Conservation (phyloP, 2,329 filamentous ascomycete species). For the Colletotrichum karsti region DNA sequence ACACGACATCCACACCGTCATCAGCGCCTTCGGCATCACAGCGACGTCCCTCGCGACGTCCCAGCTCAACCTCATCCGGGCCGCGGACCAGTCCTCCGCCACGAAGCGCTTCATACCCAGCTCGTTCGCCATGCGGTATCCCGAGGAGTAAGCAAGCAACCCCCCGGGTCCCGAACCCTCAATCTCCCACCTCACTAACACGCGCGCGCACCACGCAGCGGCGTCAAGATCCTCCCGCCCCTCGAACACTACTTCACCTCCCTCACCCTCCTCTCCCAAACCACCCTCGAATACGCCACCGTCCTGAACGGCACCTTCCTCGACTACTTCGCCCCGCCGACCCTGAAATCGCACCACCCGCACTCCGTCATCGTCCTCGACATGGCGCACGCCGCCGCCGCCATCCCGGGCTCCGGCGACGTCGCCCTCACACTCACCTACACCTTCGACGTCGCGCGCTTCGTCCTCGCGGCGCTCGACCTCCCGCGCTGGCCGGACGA, state of each 20-base stretch:
- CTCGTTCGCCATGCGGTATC: conserved; percentile 46
- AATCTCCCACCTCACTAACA: not conserved
- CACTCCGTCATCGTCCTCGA: conserved; percentile 52
- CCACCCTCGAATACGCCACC: conserved; percentile 44
- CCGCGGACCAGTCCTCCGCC: conserved; percentile 45
- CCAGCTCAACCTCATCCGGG: conserved; percentile 52
- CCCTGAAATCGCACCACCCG: conserved; percentile 45
- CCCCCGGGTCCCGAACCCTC: not conserved
- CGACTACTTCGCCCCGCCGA: conserved; percentile 52
- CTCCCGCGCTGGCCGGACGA: conserved; percentile 52
- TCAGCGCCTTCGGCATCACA: conserved; percentile 48
- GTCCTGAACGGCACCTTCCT: conserved; percentile 52
- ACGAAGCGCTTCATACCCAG: conserved; percentile 53
- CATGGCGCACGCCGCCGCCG: conserved; percentile 50
- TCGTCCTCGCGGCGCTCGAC: conserved; percentile 49
- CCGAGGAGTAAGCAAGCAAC: conserved; percentile 37
- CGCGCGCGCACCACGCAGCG: not conserved
- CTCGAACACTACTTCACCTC: conserved; percentile 2
- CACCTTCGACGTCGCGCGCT: conserved; percentile 56
- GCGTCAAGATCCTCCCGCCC: conserved; percentile 32
- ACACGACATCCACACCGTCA: conserved; percentile 48
- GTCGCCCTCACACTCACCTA: conserved; percentile 54
- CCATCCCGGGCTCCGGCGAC: conserved; percentile 57
- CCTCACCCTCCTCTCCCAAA: not conserved
- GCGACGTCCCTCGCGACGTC: conserved; percentile 36